Evolutionary conservation across 495 filamentous ascomycete species (phyloP).

Genomic region (Penicillium atrosanguineum): DNA sequence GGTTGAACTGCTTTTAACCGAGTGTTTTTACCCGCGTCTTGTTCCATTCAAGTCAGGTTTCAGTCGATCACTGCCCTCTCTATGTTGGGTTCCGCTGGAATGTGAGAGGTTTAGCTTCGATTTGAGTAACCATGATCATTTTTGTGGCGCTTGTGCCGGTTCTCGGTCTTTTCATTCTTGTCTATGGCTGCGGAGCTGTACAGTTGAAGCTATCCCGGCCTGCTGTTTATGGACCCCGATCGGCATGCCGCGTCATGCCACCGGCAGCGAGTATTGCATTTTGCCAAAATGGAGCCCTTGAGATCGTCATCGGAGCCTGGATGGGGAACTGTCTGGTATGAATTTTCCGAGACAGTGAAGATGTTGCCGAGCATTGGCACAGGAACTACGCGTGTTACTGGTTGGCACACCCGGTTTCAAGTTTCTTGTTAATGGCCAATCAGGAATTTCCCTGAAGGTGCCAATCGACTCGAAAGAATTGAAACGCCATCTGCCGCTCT

Average conservation of each 20-base stretch:
- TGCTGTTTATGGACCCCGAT: slow-evolving; percentile 2
- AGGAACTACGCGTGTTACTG: background rate
- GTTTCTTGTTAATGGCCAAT: background rate
- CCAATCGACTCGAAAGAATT: background rate
- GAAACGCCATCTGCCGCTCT: background rate
- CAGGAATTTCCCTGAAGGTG: background rate
- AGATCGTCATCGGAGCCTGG: background rate
- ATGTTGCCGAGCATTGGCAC: background rate
- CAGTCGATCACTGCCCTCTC: background rate
- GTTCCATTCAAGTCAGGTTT: background rate
- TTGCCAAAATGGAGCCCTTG: background rate
- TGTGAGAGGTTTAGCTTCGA: background rate
- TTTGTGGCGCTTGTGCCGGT: background rate
- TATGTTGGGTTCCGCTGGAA: background rate
- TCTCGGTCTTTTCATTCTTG: background rate
- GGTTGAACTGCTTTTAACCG: slow-evolving; percentile 18
- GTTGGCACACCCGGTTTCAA: background rate
- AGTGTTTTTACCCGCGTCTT: slow-evolving; percentile 2
- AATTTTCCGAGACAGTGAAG: background rate
- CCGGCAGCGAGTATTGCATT: background rate
- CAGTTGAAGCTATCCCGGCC: background rate
- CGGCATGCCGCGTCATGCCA: slow-evolving; percentile 29
- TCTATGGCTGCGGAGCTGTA: background rate
- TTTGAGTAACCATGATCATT: background rate
- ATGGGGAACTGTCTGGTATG: background rate